Conservation (phyloP, 2,329 filamentous ascomycete genomes). For the Fusarium ambrosium region DNA sequence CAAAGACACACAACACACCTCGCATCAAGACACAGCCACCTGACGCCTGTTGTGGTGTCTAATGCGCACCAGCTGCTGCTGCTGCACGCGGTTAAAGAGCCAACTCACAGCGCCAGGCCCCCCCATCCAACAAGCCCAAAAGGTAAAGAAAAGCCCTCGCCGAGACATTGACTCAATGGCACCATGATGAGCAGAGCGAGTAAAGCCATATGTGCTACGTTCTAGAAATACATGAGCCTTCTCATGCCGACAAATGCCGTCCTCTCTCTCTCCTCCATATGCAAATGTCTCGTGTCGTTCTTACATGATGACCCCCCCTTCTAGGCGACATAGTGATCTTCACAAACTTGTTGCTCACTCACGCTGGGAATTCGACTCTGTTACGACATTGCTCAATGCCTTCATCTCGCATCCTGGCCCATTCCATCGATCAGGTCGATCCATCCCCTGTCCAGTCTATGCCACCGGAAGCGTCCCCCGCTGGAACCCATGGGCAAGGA, state of each 20-base stretch:
- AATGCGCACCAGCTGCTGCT: conserved; percentile 24
- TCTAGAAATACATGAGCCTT: background rate
- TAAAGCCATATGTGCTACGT: conserved; percentile 1
- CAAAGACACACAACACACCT: conserved; percentile 17
- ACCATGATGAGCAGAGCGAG: conserved; percentile 3
- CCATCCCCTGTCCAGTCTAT: conserved; percentile 26
- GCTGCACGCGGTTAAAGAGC: conserved; percentile 4
- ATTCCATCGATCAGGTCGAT: conserved; percentile 17
- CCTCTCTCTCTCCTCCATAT: background rate
- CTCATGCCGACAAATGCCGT: background rate
- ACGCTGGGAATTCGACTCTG: background rate
- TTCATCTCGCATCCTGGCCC: conserved; percentile 10
- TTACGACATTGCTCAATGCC: conserved; percentile 1
- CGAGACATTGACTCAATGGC: conserved; percentile 2
- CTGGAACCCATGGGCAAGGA: conserved; percentile 15
- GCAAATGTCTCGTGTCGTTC: background rate
- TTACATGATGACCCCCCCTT: background rate
- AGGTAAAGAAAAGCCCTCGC: conserved; percentile 3
- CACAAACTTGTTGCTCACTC: background rate
- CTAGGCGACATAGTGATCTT: conserved; percentile 1
- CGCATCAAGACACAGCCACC: conserved; percentile 36
- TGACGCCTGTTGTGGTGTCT: conserved; percentile 31
- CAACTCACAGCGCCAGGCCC: conserved; percentile 5
- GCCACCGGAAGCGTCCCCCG: conserved; percentile 40
- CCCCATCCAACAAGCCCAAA: conserved; percentile 10